Percentiles rank a stretch among this genome's conserved stretches.
These are phyloP conservation scores for Mucor sp. DNA, from an alignment of 371 early-diverging fungal genomes.

Conservation along the genomic window DNA sequence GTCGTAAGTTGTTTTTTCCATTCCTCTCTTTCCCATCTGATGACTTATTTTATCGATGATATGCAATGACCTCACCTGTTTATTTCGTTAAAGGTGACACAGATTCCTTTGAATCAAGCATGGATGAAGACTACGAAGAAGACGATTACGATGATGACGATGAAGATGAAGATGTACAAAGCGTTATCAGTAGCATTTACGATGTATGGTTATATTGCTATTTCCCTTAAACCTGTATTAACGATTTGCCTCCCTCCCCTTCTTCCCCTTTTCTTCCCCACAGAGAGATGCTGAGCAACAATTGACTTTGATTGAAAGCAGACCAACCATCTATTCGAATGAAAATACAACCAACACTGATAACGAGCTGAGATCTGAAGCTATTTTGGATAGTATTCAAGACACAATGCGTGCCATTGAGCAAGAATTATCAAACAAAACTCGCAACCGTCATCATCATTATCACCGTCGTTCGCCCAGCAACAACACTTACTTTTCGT, in stretches of 20 bases:
- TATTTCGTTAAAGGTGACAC: conserved; percentile 1
- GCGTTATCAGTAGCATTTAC: conserved; percentile 14
- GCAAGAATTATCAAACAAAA: conserved; percentile 12
- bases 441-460: not conserved
- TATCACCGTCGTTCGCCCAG: conserved; percentile 7
- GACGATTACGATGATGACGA: not conserved
- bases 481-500: not conserved
- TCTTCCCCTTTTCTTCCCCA: not conserved
- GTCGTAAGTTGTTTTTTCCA: not conserved
- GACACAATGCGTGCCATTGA: conserved; percentile 23
- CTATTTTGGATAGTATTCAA: conserved; percentile 20
- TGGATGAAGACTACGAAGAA: not conserved
- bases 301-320: conserved; percentile 2
- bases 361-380: conserved; percentile 13
- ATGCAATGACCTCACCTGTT: conserved; percentile 9
- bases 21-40: not conserved
- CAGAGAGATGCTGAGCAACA: conserved; percentile 17
- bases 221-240: not conserved
- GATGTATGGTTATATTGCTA: conserved; percentile 12
- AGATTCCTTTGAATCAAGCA: conserved; percentile 12
- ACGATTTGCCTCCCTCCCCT: not conserved
- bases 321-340: conserved; percentile 8
- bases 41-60: not conserved
- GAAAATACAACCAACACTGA: not conserved
- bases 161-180: conserved; percentile 1